Percentiles rank a stretch among this genome's conserved stretches.
These are phyloP conservation scores for Trichoderma endophyticum DNA, from an alignment of 2,329 filamentous ascomycete species.

Conservation along the genomic window DNA sequence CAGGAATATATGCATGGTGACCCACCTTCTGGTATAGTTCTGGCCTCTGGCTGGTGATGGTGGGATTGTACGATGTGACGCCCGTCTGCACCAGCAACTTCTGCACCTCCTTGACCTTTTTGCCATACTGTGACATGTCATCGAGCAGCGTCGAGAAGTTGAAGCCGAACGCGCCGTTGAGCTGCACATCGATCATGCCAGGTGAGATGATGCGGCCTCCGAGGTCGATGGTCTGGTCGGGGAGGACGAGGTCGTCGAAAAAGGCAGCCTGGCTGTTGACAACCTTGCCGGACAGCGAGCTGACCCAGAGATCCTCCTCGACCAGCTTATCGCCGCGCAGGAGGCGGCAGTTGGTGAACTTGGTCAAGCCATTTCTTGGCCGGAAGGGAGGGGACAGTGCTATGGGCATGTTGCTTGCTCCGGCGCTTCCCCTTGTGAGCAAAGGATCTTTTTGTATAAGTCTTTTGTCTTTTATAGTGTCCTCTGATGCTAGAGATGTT, in stretches of 20 bases:
- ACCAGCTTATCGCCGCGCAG: conserved; percentile 66
- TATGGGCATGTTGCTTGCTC: conserved; percentile 44
- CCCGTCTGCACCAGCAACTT: conserved; percentile 70
- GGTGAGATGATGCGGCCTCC: conserved; percentile 79
- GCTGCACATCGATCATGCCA: conserved; percentile 85
- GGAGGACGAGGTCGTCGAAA: conserved; percentile 65
- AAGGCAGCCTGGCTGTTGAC: conserved; percentile 65
- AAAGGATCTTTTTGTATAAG: background rate
- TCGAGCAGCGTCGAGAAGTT: conserved; percentile 81
- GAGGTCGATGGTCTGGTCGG: conserved; percentile 75
- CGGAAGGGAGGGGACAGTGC: conserved; percentile 37
- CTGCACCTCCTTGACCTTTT: conserved; percentile 70
- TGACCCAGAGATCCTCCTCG: conserved; percentile 83
- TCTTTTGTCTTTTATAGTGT: background rate
- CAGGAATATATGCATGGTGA: conserved; percentile 5
- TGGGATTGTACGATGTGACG: conserved; percentile 85
- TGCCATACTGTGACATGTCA: conserved; percentile 65
- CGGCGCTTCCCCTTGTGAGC: background rate
- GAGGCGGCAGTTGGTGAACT: conserved; percentile 84
- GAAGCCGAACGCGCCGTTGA: conserved; percentile 90
- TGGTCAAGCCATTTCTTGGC: conserved; percentile 62
- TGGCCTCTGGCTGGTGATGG: conserved; percentile 75
- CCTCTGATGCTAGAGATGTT: background rate
- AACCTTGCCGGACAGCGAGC: conserved; percentile 76
- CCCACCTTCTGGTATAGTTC: conserved; percentile 75